phyloP scores from a whole-genome alignment of 179 eudicot genomes.

The Gypsophila paniculata region DNA sequence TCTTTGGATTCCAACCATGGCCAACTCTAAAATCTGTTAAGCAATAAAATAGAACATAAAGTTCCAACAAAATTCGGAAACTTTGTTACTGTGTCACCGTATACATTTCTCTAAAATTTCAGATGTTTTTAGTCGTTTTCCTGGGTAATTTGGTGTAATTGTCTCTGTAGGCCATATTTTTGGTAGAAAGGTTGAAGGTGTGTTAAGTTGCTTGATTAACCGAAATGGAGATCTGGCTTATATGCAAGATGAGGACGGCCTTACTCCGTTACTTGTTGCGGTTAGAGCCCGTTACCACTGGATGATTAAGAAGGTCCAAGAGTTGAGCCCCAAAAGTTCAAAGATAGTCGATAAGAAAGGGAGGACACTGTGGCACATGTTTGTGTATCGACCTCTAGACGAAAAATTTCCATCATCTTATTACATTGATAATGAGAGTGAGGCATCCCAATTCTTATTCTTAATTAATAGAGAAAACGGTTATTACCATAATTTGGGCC shows the following conservation, averaged over 20 bases:
- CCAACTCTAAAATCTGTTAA: too few species aligned
- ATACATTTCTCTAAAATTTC: too few species aligned
- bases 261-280: not conserved
- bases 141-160: not conserved
- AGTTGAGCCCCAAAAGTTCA: not conserved
- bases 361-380: slow-evolving; percentile 2
- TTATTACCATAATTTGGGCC: too few species aligned
- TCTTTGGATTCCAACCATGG: too few species aligned
- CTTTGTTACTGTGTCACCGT: too few species aligned
- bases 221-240: not conserved
- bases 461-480: too few species aligned
- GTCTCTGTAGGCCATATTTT: not conserved
- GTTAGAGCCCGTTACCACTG: not conserved
- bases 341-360: not conserved
- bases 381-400: not conserved
- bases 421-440: too few species aligned
- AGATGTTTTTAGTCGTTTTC: too few species aligned
- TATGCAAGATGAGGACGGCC: slow-evolving; percentile 13
- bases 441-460: too few species aligned
- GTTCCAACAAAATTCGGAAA: too few species aligned
- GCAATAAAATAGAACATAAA: too few species aligned
- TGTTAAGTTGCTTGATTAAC: not conserved
- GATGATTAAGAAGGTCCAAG: not conserved
- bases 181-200: not conserved
- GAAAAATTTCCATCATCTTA: too few species aligned